These are phyloP conservation scores for Colletotrichum shisoi DNA, from an alignment of 2,329 filamentous ascomycete genomes.

Conservation along the genomic window DNA sequence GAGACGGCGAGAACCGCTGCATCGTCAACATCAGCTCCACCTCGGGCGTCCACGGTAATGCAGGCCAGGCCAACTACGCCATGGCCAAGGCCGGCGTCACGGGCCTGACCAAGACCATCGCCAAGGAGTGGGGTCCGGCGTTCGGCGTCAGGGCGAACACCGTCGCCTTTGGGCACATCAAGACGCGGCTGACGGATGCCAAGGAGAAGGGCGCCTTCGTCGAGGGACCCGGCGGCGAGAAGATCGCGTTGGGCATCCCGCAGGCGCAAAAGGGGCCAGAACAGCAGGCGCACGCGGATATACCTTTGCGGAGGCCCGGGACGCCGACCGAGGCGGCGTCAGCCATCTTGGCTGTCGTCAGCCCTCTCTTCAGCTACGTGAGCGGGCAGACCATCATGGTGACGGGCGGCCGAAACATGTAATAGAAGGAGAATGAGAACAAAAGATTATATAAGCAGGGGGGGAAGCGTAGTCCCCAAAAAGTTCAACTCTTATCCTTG, in stretches of 20 bases:
- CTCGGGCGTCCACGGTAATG: conserved; percentile 83
- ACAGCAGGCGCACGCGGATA: conserved; percentile 66
- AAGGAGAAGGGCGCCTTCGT: conserved; percentile 87
- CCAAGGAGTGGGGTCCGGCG: conserved; percentile 84
- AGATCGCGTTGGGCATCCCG: conserved; percentile 78
- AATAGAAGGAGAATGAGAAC: no score
- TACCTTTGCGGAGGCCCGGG: conserved; percentile 79
- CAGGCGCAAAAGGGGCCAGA: conserved; percentile 59
- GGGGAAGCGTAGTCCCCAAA: neutral
- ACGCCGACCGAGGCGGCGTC: conserved; percentile 82
- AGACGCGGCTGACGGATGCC: conserved; percentile 79
- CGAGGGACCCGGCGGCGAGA: conserved; percentile 76
- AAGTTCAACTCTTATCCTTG: conserved; percentile 3
- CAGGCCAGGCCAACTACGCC: conserved; percentile 89
- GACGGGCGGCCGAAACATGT: conserved; percentile 76
- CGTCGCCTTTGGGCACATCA: conserved; percentile 82
- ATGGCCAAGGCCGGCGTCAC: conserved; percentile 84
- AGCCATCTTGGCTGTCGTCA: conserved; percentile 78
- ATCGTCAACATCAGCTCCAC: conserved; percentile 87
- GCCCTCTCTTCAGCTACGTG: conserved; percentile 84
- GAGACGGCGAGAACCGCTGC: conserved; percentile 78
- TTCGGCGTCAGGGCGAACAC: conserved; percentile 87
- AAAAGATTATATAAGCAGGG: no score
- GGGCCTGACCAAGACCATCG: conserved; percentile 86
- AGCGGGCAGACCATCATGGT: conserved; percentile 87